Evolutionary conservation across 2,329 filamentous ascomycete genomes (phyloP).

Genomic region (Diaporthe vexans): DNA sequence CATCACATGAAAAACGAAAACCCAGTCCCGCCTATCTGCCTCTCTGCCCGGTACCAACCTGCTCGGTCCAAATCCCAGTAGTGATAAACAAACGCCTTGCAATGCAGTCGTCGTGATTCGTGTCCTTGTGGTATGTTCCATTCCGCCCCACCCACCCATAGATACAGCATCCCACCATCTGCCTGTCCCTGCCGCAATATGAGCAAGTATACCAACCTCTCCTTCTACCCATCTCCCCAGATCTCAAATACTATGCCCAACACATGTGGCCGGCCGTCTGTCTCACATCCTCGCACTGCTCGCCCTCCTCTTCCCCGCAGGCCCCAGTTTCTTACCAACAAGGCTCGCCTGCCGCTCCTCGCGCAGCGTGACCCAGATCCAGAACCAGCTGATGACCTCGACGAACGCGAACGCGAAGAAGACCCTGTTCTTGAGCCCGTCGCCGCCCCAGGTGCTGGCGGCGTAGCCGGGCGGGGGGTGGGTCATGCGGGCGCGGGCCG

Average conservation of each 20-base stretch:
- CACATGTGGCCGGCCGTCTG: no score
- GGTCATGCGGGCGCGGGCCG: constrained; percentile 51
- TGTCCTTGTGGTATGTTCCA: constrained; percentile 6
- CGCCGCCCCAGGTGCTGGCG: constrained; percentile 65
- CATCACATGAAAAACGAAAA: neutral
- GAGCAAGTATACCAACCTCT: no score
- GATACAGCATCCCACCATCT: neutral
- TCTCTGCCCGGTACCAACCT: neutral
- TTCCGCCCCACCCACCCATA: neutral
- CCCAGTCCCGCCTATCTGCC: neutral
- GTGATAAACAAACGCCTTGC: constrained; percentile 24
- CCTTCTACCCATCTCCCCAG: no score
- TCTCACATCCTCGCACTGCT: constrained; percentile 18
- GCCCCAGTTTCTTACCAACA: no score
- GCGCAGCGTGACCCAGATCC: constrained; percentile 80
- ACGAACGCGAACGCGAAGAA: constrained; percentile 89
- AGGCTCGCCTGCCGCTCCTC: constrained; percentile 67
- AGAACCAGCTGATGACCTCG: constrained; percentile 89
- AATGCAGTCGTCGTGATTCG: constrained; percentile 22
- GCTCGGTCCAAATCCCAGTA: neutral
- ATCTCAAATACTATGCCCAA: no score
- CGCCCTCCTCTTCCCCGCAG: constrained; percentile 14
- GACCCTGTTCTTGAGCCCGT: constrained; percentile 84
- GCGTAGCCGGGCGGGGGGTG: constrained; percentile 55
- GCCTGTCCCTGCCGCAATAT: no score